phyloP scores from a whole-genome alignment of 2,329 filamentous ascomycete genomes.

The Fusarium nisikadoi region DNA sequence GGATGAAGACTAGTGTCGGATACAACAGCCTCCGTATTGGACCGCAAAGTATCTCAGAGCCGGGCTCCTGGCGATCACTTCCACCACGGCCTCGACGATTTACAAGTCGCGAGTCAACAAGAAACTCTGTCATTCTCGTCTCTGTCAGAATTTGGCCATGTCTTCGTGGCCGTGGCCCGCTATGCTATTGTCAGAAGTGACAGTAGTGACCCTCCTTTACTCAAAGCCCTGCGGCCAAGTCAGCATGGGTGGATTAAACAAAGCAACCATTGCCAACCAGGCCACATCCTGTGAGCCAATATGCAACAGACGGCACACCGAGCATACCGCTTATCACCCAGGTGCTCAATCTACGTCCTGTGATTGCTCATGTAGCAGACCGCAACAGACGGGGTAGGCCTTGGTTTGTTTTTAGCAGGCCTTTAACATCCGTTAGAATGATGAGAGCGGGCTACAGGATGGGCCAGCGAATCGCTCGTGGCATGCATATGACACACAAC shows the following conservation, averaged over 20 bases:
- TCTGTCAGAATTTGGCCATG: conserved; percentile 11
- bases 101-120: conserved; percentile 16
- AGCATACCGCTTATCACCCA: conserved; percentile 36
- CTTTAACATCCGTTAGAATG: conserved; percentile 17
- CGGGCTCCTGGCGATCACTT: conserved; percentile 33
- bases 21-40: conserved; percentile 25
- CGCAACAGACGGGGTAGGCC: conserved; percentile 27
- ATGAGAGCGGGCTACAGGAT: conserved; percentile 29
- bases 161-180: conserved; percentile 34
- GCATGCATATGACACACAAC: conserved; percentile 28
- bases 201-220: conserved; percentile 28
- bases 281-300: conserved; percentile 27
- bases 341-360: conserved; percentile 16
- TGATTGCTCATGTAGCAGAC: conserved; percentile 39
- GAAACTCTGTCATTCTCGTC: conserved; percentile 12
- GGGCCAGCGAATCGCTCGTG: conserved; percentile 37
- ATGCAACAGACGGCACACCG: conserved; percentile 45
- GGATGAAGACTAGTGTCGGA: conserved; percentile 15
- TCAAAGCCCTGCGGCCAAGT: conserved; percentile 38
- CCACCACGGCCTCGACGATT: conserved; percentile 11
- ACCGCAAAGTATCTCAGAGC: conserved; percentile 18
- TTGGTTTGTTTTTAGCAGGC: conserved; percentile 21
- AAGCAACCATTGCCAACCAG: conserved; percentile 41
- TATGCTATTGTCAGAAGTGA: conserved; percentile 30
- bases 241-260: conserved; percentile 41